Percentiles rank a stretch among this genome's conserved stretches.
Conservation (phyloP, 1,284 basidiomycete genomes). For the Tremellales sp. region DNA sequence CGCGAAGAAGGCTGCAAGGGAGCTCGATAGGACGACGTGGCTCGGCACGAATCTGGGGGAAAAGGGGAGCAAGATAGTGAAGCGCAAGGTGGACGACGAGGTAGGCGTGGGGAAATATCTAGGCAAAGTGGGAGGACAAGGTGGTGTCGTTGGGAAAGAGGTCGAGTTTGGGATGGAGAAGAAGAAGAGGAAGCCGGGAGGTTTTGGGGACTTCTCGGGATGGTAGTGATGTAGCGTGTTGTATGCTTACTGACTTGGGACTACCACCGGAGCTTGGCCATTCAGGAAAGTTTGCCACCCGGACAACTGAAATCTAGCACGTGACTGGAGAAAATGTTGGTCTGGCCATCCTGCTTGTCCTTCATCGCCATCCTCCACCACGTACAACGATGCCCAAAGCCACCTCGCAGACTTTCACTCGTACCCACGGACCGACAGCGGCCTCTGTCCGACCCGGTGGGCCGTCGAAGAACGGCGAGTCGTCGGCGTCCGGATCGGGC, state of each 20-base stretch:
- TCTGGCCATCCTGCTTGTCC: too few species aligned
- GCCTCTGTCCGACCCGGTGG: slow-evolving; percentile 30
- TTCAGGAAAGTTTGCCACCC: neutral
- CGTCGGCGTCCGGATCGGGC: slow-evolving; percentile 45
- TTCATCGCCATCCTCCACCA: too few species aligned
- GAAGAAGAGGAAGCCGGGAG: slow-evolving; percentile 48
- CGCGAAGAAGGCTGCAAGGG: slow-evolving; percentile 44
- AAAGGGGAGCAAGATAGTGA: slow-evolving; percentile 33
- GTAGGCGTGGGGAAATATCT: slow-evolving; percentile 51
- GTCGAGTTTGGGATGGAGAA: slow-evolving; percentile 43
- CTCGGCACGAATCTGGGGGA: slow-evolving; percentile 48
- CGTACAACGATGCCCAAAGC: slow-evolving; percentile 74
- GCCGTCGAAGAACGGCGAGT: slow-evolving; percentile 29
- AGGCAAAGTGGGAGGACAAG: slow-evolving; percentile 5
- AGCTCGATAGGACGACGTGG: slow-evolving; percentile 51
- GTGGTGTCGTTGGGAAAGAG: slow-evolving; percentile 4
- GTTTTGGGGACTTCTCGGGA: slow-evolving; percentile 51
- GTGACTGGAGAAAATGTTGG: neutral
- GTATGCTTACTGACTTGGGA: too few species aligned
- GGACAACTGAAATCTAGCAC: neutral
- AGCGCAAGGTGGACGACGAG: slow-evolving; percentile 32
- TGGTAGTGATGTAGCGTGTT: too few species aligned
- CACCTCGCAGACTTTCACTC: slow-evolving; percentile 73
- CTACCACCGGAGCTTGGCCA: slow-evolving; percentile 6
- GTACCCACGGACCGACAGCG: slow-evolving; percentile 65